phyloP scores from a whole-genome alignment of 2,329 filamentous ascomycete genomes.

The Aspergillus versicolor region DNA sequence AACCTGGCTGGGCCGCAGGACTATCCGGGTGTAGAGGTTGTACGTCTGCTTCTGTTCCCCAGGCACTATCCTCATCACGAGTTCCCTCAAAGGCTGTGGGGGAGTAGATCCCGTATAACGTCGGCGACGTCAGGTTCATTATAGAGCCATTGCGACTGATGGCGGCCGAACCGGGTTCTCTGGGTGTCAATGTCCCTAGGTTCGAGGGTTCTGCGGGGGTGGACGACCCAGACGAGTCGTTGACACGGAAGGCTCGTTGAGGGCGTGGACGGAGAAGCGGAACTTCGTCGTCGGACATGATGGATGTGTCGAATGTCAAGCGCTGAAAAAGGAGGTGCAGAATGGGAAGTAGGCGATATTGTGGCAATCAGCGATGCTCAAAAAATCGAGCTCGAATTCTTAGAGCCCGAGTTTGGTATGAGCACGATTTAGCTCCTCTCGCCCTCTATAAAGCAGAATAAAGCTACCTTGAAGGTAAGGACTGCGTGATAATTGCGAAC shows the following conservation, averaged over 20 bases:
- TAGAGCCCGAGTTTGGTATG: not conserved
- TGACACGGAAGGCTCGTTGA: slow-evolving; percentile 67
- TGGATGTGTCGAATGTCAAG: slow-evolving; percentile 1
- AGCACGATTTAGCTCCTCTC: not conserved
- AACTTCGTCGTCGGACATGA: slow-evolving; percentile 43
- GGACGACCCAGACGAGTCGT: slow-evolving; percentile 44
- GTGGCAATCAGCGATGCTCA: not conserved
- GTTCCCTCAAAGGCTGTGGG: slow-evolving; percentile 58
- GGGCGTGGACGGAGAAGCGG: slow-evolving; percentile 68
- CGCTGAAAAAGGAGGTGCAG: not conserved
- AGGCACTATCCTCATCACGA: slow-evolving; percentile 67
- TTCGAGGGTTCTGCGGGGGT: slow-evolving; percentile 40
- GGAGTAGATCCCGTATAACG: slow-evolving; percentile 87
- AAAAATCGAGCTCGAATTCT: not conserved
- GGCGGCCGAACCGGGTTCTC: slow-evolving; percentile 37
- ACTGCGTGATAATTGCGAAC: not conserved
- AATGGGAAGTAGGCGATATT: not conserved
- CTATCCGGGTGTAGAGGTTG: slow-evolving; percentile 61
- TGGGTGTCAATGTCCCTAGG: slow-evolving; percentile 35
- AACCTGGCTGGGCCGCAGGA: slow-evolving; percentile 40
- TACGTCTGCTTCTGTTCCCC: slow-evolving; percentile 74
- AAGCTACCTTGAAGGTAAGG: not conserved
- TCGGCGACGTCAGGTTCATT: slow-evolving; percentile 83
- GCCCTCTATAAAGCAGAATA: not conserved
- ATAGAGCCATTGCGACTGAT: slow-evolving; percentile 73